phyloP scores from a whole-genome alignment of 345 rosid genomes.

The Citrus mangshanensis region DNA sequence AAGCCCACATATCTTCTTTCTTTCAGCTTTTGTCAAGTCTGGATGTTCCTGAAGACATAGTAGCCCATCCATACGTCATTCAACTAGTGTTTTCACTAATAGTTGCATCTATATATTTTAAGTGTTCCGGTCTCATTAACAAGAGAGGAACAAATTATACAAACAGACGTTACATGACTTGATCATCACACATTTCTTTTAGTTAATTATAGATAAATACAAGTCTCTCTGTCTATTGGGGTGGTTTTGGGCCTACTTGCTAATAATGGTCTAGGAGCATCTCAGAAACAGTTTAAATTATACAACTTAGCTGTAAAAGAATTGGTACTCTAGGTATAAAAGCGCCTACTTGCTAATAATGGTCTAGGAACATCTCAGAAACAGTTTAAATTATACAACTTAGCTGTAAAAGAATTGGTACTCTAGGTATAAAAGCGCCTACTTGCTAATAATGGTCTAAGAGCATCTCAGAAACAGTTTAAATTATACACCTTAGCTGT shows the following conservation, averaged over 20 bases:
- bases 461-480: background rate
- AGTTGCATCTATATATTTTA: background rate
- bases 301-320: background rate
- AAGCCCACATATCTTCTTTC: constrained; percentile 66
- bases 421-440: background rate
- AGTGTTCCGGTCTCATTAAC: background rate
- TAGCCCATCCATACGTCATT: background rate
- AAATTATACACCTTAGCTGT: background rate
- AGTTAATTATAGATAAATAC: background rate
- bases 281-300: background rate
- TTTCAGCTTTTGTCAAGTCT: constrained; percentile 61
- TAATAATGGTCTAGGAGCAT: background rate
- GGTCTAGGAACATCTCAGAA: background rate
- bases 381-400: background rate
- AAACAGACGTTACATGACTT: background rate
- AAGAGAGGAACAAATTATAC: background rate
- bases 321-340: background rate
- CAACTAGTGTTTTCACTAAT: background rate
- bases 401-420: background rate
- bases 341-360: background rate
- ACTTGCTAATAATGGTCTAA: background rate
- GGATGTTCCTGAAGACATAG: constrained; percentile 64
- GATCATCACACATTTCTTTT: background rate
- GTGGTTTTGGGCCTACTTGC: background rate
- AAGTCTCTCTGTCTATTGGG: background rate